Base-by-base conservation (phyloP, 164 flowering plant species). In the Annona cherimola region DNA sequence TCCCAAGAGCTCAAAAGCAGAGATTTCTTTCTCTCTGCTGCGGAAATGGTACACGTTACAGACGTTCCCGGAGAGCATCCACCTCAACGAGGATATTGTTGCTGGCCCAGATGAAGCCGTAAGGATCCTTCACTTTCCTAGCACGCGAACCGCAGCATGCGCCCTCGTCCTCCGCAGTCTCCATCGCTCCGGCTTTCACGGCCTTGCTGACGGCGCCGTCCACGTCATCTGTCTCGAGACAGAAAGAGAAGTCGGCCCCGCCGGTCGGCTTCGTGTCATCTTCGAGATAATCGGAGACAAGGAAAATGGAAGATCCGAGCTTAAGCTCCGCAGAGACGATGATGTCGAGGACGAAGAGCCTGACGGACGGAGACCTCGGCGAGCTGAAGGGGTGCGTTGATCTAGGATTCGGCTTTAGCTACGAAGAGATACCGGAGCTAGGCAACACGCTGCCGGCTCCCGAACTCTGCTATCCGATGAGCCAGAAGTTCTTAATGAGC, bases 351-450 rank as follows among this genome's bases (percentile, higher is more conserved):
- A 85, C 90, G 2, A 90, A 88, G 84, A 88, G 93, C 77, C 77
- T 90, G 80, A 90, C 93, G 3, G 96, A 85, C 65, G 96, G 84
- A 4, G 93, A 90, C 78, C 83, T 89, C 1, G 93, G 86, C 55
- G 96, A 90, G 77, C 74, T 90, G n/a, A 93, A 89, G 66, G 98
- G 96, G 5, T 93, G 96, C 71, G 64, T 90, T 71, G 98, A 93
- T 85, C 86, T 93, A 8, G 96, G 98, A 4, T 93, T 93, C 80
- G 92, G 92, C 5, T 93, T 93, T 73, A 86, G 84, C 72, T 93
- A 90, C 75, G 91, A 90, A 5, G 98, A 91, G 77, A 93, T 93
- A 60, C 98, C 98, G 0, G 98, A 90, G 81, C 90, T 90, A 61
- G 89, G 90, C 76, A 87, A 86, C 78, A 90, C 96, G 20, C 70